Conservation (phyloP, 2,329 filamentous ascomycete species). For the Geoglossum cookeanum region DNA sequence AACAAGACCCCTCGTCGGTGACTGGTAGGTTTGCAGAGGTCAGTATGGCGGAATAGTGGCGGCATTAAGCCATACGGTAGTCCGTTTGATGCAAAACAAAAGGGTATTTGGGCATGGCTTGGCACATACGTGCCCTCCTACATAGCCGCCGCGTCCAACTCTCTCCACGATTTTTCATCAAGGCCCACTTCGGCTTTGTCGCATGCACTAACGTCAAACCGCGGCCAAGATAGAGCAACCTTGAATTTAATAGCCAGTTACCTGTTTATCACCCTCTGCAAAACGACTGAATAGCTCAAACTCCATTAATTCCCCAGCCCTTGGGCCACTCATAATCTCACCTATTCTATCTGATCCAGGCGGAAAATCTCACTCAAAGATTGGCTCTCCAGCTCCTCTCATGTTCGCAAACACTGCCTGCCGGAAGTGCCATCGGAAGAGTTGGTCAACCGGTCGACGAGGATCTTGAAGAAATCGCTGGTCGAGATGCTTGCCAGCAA, state of each 20-base stretch:
- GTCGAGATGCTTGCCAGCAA: constrained; percentile 1
- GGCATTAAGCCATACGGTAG: too few relatives aligned
- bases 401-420: constrained; percentile 4
- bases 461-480: background rate
- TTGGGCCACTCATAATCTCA: constrained; percentile 4
- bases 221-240: too few relatives aligned
- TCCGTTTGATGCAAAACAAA: too few relatives aligned
- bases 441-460: constrained; percentile 3
- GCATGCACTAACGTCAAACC: too few relatives aligned
- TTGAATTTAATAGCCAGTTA: too few relatives aligned
- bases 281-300: constrained; percentile 5
- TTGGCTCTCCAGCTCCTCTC: constrained; percentile 3
- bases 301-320: constrained; percentile 3
- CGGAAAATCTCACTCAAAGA: constrained; percentile 7
- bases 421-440: constrained; percentile 3
- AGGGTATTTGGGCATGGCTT: too few relatives aligned
- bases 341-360: constrained; percentile 11
- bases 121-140: too few relatives aligned
- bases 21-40: background rate
- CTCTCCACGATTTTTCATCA: too few relatives aligned
- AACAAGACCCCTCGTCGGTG: background rate
- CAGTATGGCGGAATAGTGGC: too few relatives aligned
- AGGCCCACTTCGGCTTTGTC: too few relatives aligned
- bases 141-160: too few relatives aligned
- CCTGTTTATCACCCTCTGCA: background rate